phyloP scores from a whole-genome alignment of 129 eudicot species.

The Glebionis coronaria region DNA sequence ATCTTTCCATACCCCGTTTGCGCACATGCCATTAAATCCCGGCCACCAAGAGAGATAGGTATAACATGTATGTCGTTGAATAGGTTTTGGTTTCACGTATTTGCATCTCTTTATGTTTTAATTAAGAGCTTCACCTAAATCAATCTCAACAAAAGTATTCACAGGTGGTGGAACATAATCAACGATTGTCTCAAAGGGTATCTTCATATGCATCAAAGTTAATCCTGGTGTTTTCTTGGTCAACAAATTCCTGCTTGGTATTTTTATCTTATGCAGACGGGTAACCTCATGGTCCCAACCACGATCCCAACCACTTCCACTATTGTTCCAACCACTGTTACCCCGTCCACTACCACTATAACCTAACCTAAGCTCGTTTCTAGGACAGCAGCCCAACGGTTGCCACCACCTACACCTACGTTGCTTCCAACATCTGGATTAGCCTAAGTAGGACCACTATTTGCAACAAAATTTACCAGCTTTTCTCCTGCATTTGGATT shows the following conservation, averaged over 20 bases:
- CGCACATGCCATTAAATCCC: conserved; percentile 89
- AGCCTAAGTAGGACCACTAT: conserved; percentile 31
- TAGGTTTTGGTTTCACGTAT: conserved; percentile 85
- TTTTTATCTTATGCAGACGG: conserved; percentile 60
- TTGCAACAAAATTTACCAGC: too few relatives aligned
- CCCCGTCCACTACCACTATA: conserved; percentile 39
- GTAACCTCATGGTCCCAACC: conserved; percentile 64
- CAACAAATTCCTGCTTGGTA: conserved; percentile 39
- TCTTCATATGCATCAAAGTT: conserved; percentile 92
- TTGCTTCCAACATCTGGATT: conserved; percentile 28
- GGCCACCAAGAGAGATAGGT: conserved; percentile 67
- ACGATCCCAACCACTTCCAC: conserved; percentile 66
- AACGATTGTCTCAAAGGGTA: conserved; percentile 86
- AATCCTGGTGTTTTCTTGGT: conserved; percentile 59
- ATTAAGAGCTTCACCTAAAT: conserved; percentile 74
- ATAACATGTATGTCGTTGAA: conserved; percentile 77
- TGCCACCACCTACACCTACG: conserved; percentile 30
- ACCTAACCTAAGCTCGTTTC: conserved; percentile 42
- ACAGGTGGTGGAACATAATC: conserved; percentile 86
- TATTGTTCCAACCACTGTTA: conserved; percentile 63
- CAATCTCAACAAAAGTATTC: conserved; percentile 79
- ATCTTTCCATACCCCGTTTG: conserved; percentile 91
- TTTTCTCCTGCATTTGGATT: too few relatives aligned
- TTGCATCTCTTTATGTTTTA: conserved; percentile 75
- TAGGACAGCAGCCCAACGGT: conserved; percentile 40